Percentiles rank a stretch among this genome's conserved stretches.
Conservation (phyloP, 2,329 filamentous ascomycete genomes). For the Fusarium sp. region DNA sequence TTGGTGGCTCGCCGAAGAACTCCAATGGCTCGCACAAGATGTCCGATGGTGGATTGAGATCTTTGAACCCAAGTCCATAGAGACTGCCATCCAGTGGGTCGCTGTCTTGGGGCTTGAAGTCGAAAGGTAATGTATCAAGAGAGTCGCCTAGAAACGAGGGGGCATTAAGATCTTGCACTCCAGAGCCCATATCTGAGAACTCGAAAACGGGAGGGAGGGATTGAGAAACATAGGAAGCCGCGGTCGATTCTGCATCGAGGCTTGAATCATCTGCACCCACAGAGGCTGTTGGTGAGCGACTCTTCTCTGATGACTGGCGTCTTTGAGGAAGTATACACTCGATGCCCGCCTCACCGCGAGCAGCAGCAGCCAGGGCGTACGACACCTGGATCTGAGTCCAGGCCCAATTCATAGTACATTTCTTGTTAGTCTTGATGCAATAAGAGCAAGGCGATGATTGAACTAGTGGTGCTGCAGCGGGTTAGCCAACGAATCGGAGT, state of each 20-base stretch:
- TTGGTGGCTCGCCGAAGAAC: neutral
- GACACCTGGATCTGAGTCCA: constrained; percentile 37
- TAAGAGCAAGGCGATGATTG: constrained; percentile 44
- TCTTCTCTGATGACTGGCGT: neutral
- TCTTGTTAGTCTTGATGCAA: constrained; percentile 47
- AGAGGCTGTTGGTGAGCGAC: neutral
- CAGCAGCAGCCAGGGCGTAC: constrained; percentile 8
- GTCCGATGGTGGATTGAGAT: neutral
- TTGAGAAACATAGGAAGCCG: neutral
- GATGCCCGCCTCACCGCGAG: constrained; percentile 9
- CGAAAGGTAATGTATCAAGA: neutral
- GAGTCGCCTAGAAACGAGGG: constrained; percentile 2
- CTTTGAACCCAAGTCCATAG: neutral
- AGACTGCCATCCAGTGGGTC: neutral
- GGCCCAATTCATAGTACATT: constrained; percentile 44
- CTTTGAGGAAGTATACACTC: constrained; percentile 10
- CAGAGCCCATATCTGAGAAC: neutral
- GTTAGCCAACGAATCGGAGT: neutral
- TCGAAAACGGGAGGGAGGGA: neutral
- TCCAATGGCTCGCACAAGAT: neutral
- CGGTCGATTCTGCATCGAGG: constrained; percentile 1
- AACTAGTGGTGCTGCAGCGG: neutral
- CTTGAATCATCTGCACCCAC: neutral
- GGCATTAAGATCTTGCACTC: neutral
- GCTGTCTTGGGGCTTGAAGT: neutral